Evolutionary conservation across 2,329 filamentous ascomycete species (phyloP).

Genomic region (Daldinia sp.): DNA sequence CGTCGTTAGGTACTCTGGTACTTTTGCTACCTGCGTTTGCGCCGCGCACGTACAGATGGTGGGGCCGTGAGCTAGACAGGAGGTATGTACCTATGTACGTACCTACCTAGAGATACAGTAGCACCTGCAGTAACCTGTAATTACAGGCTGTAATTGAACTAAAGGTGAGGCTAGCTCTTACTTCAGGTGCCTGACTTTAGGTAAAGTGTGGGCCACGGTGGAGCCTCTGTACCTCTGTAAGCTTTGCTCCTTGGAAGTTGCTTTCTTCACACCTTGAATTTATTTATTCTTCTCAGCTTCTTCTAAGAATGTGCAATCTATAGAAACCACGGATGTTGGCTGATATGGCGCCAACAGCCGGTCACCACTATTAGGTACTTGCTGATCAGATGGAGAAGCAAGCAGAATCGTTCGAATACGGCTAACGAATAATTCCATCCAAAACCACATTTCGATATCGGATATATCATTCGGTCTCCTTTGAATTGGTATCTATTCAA

Average conservation of each 20-base stretch:
- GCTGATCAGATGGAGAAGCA: slow-evolving; percentile 23
- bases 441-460: slow-evolving; percentile 1
- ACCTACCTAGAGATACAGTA: background rate
- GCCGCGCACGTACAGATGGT: slow-evolving; percentile 1
- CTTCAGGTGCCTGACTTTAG: background rate
- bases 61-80: background rate
- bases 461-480: background rate
- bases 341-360: slow-evolving; percentile 12
- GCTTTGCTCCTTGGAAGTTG: slow-evolving; percentile 2
- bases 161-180: background rate
- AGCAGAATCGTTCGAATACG: slow-evolving; percentile 13
- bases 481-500: slow-evolving; percentile 1
- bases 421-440: slow-evolving; percentile 9
- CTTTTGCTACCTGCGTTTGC: background rate
- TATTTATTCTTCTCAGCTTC: background rate
- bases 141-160: background rate
- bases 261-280: background rate
- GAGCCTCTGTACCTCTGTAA: background rate
- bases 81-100: background rate
- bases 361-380: slow-evolving; percentile 13
- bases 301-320: background rate
- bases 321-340: slow-evolving; percentile 9
- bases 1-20: background rate
- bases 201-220: background rate
- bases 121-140: no score